A percentile compares a stretch with the other conserved stretches of the same genome.
These are phyloP conservation scores for Verbena officinalis DNA, from an alignment of 257 asterid genomes.

Conservation along the genomic window DNA sequence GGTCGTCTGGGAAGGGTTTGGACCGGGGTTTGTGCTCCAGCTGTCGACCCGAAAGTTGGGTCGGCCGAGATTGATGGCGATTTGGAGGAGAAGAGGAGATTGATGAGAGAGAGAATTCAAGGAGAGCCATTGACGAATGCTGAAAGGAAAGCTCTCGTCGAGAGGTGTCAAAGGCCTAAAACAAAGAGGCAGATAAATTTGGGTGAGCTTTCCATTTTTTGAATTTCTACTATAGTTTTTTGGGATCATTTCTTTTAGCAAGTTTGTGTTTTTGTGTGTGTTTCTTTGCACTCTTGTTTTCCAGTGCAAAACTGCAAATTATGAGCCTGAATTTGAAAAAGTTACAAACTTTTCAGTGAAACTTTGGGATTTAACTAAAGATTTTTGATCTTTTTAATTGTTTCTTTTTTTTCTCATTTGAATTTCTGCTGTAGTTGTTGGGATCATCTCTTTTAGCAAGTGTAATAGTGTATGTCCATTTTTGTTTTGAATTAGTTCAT, in stretches of 20 bases:
- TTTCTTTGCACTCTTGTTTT: not conserved
- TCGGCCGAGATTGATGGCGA: constrained; percentile 50
- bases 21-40: constrained; percentile 98
- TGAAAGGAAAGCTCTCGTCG: constrained; percentile 77
- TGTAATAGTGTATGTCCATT: not conserved
- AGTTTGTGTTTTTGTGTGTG: not conserved
- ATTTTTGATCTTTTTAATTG: too few relatives aligned
- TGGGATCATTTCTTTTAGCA: not conserved
- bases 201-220: constrained; percentile 44
- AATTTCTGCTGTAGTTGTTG: not conserved
- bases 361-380: too few relatives aligned
- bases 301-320: too few relatives aligned
- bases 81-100: constrained; percentile 74
- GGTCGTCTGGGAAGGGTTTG: constrained; percentile 70
- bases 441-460: not conserved
- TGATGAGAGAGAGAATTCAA: constrained; percentile 53
- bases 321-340: too few relatives aligned
- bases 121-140: constrained; percentile 75
- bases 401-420: too few relatives aligned
- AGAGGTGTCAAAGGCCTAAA: constrained; percentile 65
- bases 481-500: not conserved
- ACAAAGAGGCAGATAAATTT: constrained; percentile 82
- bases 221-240: not conserved
- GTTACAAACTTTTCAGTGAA: too few relatives aligned
- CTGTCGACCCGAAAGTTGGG: constrained; percentile 72